Percentiles rank a stretch among this genome's conserved stretches.
Conservation (phyloP, 331 rosid species). For the Cydonia oblonga region DNA sequence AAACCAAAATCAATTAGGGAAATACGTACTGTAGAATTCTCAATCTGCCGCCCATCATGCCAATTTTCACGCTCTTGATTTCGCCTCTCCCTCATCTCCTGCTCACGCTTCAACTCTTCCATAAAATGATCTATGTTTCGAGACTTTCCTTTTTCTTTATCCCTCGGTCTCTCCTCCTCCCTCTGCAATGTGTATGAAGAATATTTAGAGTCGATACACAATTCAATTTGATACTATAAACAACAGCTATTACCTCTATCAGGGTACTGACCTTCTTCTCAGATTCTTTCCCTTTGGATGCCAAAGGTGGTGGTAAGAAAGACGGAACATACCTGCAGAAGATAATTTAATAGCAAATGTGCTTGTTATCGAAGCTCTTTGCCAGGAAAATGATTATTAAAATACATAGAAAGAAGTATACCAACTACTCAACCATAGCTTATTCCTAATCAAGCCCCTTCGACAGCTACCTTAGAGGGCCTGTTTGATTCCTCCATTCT, state of each 20-base stretch:
- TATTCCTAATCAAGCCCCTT: background rate
- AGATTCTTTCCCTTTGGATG: slow-evolving; percentile 85
- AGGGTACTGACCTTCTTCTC: slow-evolving; percentile 69
- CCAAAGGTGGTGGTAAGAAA: slow-evolving; percentile 85
- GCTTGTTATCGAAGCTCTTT: slow-evolving; percentile 18
- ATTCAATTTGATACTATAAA: background rate
- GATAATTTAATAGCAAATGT: slow-evolving; percentile 31
- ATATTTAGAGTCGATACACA: slow-evolving; percentile 17
- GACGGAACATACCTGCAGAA: slow-evolving; percentile 95
- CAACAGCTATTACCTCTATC: slow-evolving; percentile 2
- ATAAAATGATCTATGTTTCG: slow-evolving; percentile 84
- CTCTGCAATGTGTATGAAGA: slow-evolving; percentile 37
- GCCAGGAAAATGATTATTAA: slow-evolving; percentile 1
- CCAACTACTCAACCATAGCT: background rate
- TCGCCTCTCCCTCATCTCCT: slow-evolving; percentile 90
- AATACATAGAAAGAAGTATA: background rate
- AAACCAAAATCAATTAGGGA: slow-evolving; percentile 1
- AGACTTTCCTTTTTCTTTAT: slow-evolving; percentile 82
- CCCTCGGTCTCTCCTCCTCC: slow-evolving; percentile 89
- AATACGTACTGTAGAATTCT: slow-evolving; percentile 57
- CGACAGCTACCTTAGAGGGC: background rate
- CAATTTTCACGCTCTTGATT: slow-evolving; percentile 84
- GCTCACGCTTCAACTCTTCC: slow-evolving; percentile 98
- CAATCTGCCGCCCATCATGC: slow-evolving; percentile 73
- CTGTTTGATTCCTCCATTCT: background rate